Evolutionary conservation across 768 basidiomycete species (phyloP).

Genomic region (Auriculariales sp.): DNA sequence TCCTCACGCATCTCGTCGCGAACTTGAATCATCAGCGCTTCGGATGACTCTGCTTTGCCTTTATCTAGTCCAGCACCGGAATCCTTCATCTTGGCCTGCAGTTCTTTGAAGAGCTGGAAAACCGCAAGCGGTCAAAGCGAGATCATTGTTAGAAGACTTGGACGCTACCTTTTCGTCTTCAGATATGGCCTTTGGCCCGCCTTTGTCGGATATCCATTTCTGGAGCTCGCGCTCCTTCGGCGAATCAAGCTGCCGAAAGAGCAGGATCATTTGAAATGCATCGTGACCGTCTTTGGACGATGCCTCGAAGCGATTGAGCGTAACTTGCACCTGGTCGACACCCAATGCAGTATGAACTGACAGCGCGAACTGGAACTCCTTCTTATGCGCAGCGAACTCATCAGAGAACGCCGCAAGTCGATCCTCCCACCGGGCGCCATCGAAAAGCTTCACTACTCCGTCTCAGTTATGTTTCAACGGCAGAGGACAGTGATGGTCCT

Average conservation of each 20-base stretch:
- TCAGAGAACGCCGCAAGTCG: slow-evolving; percentile 12
- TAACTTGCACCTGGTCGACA: slow-evolving; percentile 21
- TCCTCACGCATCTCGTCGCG: slow-evolving; percentile 14
- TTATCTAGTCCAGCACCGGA: too few species aligned
- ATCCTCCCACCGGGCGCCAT: slow-evolving; percentile 14
- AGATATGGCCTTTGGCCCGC: slow-evolving; percentile 23
- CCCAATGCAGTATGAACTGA: slow-evolving; percentile 22
- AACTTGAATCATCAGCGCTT: too few species aligned
- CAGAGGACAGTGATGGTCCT: slow-evolving; percentile 4
- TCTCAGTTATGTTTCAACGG: neutral
- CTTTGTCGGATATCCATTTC: slow-evolving; percentile 23
- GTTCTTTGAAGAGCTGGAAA: too few species aligned
- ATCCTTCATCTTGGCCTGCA: too few species aligned
- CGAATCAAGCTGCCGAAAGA: slow-evolving; percentile 25
- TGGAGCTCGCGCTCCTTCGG: slow-evolving; percentile 24
- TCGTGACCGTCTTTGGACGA: too few species aligned
- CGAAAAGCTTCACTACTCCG: slow-evolving; percentile 10
- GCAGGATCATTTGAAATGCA: slow-evolving; percentile 19
- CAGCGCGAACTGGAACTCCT: slow-evolving; percentile 22
- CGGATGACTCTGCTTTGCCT: too few species aligned
- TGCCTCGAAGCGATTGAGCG: too few species aligned
- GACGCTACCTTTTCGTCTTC: slow-evolving; percentile 19
- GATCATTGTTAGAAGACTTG: too few species aligned
- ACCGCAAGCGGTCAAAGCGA: too few species aligned
- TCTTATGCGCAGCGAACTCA: slow-evolving; percentile 18